Base-by-base conservation (phyloP, 306 rosid genomes). In the Citrullus amarus region DNA sequence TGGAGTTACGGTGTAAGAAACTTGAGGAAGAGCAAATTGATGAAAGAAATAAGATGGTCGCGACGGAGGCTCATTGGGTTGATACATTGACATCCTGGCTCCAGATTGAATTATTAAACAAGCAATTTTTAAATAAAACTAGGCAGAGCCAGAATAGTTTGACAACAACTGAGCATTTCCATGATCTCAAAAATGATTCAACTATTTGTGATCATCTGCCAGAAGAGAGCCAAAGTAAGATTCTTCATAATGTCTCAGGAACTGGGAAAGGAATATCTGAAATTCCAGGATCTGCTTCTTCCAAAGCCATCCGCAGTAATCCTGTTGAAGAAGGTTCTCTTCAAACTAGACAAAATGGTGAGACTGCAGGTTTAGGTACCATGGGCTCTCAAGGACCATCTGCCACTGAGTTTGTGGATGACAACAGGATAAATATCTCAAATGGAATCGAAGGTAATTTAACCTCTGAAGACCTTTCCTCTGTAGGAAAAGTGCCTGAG, bases 61-160 rank as follows among this genome's bases (percentile, higher is more conserved):
- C 77, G 9, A 69, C 12, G 57, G 90, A 83, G 80, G 77, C 83
- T 14, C 75, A 28, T 28, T 88, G 87, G 89, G 90, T 89, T 78
- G 82, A 88, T 77, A 85, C 83, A 18, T 80, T 93, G 79, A 60
- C 84, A 75, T 83, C 90, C n/a, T 83, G 84, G 83, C 82, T 79
- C 66, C 77, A 20, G 22, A 80, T 73, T 83, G 97, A 89, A 39
- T 85, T 86, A 79, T 83, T 86, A 17, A 81, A 80, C 82, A 66
- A 74, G 55, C 44, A 61, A 73, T 79, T 71, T 80, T 65, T 57
- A 7, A 55, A 62, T 25, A 66, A 81, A 76, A 82, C 51, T 81
- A 65, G 34, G 50, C 36, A 60, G 77, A 83, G 71, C 83, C 79
- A 81, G 80, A 85, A 84, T 15, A 80, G 51, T 82, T 73, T 67